Percentiles rank a stretch among this genome's conserved stretches.
Conservation (phyloP, 331 rosid genomes). For the Acacia pycnantha region DNA sequence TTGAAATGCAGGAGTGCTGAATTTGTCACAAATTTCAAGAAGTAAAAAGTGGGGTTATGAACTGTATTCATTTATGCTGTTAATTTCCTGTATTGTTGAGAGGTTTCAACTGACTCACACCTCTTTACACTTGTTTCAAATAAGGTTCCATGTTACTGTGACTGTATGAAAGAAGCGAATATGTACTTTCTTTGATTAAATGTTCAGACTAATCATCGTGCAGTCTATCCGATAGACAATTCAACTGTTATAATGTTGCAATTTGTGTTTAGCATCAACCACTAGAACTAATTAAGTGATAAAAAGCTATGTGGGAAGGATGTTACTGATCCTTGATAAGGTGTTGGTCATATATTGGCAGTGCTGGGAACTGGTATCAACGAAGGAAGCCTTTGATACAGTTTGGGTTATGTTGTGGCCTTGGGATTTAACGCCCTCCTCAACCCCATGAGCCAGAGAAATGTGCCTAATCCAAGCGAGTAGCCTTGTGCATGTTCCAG, state of each 20-base stretch:
- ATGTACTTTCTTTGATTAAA: not conserved
- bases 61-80: not conserved
- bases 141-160: constrained; percentile 40
- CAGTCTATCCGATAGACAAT: not conserved
- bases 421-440: too few relatives aligned
- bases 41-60: constrained; percentile 4
- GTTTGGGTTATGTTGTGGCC: not conserved
- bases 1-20: constrained; percentile 30
- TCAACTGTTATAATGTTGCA: too few relatives aligned
- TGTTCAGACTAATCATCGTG: constrained; percentile 6
- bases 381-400: not conserved
- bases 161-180: not conserved
- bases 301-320: not conserved
- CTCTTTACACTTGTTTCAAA: constrained; percentile 28
- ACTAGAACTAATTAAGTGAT: not conserved
- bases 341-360: not conserved
- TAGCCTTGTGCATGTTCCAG: too few relatives aligned
- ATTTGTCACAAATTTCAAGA: constrained; percentile 13
- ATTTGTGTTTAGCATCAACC: not conserved
- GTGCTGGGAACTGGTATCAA: not conserved
- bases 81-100: constrained; percentile 10
- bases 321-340: not conserved
- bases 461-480: too few relatives aligned
- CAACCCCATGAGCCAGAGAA: too few relatives aligned
- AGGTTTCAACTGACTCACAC: constrained; percentile 19